These are phyloP conservation scores for Eucalyptus pumila DNA, from an alignment of 345 rosid genomes.

Conservation along the genomic window DNA sequence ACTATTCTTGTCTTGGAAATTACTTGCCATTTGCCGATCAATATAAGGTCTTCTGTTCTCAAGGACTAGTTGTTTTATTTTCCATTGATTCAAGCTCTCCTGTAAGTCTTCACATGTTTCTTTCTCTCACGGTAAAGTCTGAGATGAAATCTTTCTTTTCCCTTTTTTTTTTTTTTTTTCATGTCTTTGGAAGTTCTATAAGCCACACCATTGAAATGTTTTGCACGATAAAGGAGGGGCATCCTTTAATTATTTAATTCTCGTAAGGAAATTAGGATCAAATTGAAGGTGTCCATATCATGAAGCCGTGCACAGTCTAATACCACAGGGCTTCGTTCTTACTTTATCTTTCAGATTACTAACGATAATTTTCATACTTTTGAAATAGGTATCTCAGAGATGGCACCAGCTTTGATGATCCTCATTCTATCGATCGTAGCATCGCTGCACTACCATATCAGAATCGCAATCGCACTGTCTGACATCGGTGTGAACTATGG, in stretches of 20 bases:
- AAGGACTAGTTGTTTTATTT: neutral
- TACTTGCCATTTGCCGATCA: neutral
- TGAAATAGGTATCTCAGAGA: neutral
- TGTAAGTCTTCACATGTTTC: neutral
- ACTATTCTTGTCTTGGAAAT: neutral
- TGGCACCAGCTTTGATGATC: neutral
- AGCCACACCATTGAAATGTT: neutral
- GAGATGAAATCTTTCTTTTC: neutral
- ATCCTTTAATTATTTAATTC: neutral
- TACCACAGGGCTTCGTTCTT: neutral
- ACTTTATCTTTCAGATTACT: neutral
- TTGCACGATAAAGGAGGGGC: neutral
- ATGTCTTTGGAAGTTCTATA: neutral
- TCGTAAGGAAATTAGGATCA: neutral
- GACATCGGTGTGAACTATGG: slow-evolving; percentile 1
- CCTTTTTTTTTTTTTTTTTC: neutral
- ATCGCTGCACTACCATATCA: neutral
- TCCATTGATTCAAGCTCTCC: neutral
- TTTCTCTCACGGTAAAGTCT: neutral
- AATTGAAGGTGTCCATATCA: neutral
- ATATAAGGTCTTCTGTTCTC: neutral
- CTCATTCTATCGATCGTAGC: neutral
- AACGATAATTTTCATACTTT: neutral
- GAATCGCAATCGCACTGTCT: neutral
- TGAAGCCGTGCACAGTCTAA: neutral